A percentile compares a stretch with the other conserved stretches of the same genome.
These are phyloP conservation scores for Leccinum olivaceopallidum DNA, from an alignment of 768 basidiomycete species.

Conservation along the genomic window DNA sequence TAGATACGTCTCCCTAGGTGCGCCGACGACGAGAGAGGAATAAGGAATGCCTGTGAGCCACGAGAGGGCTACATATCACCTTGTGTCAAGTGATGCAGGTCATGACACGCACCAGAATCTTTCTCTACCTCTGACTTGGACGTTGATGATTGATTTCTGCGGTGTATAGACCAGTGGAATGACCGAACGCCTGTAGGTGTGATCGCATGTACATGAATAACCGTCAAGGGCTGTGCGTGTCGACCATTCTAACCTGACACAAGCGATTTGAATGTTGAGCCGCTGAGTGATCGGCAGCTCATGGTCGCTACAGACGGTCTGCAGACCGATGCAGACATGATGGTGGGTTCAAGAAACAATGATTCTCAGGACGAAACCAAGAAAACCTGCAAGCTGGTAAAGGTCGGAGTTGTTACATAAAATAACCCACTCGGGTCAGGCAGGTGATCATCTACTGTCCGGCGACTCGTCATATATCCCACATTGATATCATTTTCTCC, in stretches of 20 bases:
- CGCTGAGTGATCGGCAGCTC: conserved; percentile 23
- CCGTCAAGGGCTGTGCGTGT: neutral
- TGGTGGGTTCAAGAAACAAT: conserved; percentile 24
- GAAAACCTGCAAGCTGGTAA: conserved; percentile 1
- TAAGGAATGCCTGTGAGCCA: conserved; percentile 56
- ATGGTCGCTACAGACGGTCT: conserved; percentile 28
- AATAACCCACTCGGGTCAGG: neutral
- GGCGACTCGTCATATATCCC: neutral
- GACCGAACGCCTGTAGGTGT: conserved; percentile 28
- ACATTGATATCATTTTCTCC: neutral
- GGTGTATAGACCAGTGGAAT: conserved; percentile 32
- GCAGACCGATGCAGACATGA: conserved; percentile 34
- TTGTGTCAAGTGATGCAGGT: neutral
- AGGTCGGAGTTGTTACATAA: conserved; percentile 30
- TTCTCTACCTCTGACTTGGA: conserved; percentile 19
- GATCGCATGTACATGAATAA: conserved; percentile 2
- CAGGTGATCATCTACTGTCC: conserved; percentile 6
- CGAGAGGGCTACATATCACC: neutral
- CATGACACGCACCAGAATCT: conserved; percentile 27
- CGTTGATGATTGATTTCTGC: conserved; percentile 20
- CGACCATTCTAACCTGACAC: conserved; percentile 23
- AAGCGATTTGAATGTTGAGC: conserved; percentile 21
- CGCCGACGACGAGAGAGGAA: conserved; percentile 70
- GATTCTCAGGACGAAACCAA: conserved; percentile 17
- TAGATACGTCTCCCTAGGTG: conserved; percentile 75